Evolutionary conservation across 139 green algal species (phyloP), one percentile per base, ranked within the genome.

Genomic region (Volvox reticuliferus): DNA sequence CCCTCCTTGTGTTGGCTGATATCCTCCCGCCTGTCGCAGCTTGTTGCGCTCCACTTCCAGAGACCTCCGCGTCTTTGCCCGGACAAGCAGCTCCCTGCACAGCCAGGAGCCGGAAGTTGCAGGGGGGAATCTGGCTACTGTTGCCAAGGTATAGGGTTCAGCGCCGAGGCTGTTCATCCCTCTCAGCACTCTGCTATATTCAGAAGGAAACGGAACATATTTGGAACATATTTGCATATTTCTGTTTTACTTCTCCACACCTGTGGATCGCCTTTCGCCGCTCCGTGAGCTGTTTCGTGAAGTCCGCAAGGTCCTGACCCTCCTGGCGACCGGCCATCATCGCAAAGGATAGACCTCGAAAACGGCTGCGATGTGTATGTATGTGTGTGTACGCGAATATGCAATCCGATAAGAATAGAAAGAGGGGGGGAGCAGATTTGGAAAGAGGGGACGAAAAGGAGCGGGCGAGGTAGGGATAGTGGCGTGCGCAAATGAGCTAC

Each of bases 261-360:
- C 69, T 82, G 85, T 90, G 86, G 32, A 90, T 55, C 35, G 50
- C 86, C 75, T 77, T 85, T 22, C 75, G 50, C 12, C 86, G 86
- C 55, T 84, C 75, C 50, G 55, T 62, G 24, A 90, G 69, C 30
- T 77, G n/a, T 33, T 63, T 6, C 20, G 81, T 77, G 86, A 90
- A 90, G 44, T 76, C 86, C 16, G 17, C 22, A 32, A 50, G 36
- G 26, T 85, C 69, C 86, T 90, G 73, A 1, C 86, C 86, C 86
- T 90, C 73, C 55, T 28, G 12, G 3, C 22, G 73, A 33, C 50
- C 37, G 30, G 55, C 6, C 86, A 90, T 90, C 86, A 90, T 78
- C 9, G 86, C 86, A 33, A 90, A 90, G 6, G 86, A 28, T 61
- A 90, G 86, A 35, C 86, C 86, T 18, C 75, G 73, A 76, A 85